phyloP scores from a whole-genome alignment of 2,329 filamentous ascomycete genomes.

The Erysiphe pulchra region DNA sequence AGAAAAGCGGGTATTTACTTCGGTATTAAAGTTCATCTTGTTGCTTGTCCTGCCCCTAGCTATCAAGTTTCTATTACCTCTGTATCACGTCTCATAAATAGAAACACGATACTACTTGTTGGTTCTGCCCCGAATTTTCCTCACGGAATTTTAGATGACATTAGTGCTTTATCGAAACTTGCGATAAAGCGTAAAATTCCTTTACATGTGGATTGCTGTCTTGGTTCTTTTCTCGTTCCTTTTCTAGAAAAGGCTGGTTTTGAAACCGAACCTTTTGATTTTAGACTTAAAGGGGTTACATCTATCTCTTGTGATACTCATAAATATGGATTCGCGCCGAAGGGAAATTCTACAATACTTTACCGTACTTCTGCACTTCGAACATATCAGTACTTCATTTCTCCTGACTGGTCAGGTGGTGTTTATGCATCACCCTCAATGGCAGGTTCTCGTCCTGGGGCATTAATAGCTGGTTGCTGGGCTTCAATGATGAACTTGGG shows the following conservation, averaged over 20 bases:
- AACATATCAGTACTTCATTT: conserved; percentile 89
- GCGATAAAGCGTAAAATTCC: conserved; percentile 58
- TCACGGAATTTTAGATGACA: conserved; percentile 94
- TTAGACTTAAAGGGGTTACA: conserved; percentile 78
- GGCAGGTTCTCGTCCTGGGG: conserved; percentile 74
- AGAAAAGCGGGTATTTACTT: conserved; percentile 90
- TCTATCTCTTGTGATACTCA: conserved; percentile 93
- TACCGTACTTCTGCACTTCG: conserved; percentile 63
- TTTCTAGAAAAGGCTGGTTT: conserved; percentile 88
- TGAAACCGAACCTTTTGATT: conserved; percentile 71
- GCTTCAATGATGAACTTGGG: conserved; percentile 71
- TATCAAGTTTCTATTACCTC: conserved; percentile 64
- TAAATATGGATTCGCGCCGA: conserved; percentile 96
- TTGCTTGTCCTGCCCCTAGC: conserved; percentile 58
- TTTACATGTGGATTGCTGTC: conserved; percentile 90
- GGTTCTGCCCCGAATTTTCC: conserved; percentile 95
- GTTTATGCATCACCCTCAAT: conserved; percentile 87
- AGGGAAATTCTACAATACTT: conserved; percentile 81
- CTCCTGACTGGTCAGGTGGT: conserved; percentile 80
- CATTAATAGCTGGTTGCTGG: conserved; percentile 91
- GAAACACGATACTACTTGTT: conserved; percentile 80
- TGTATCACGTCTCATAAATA: conserved; percentile 68
- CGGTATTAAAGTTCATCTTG: conserved; percentile 80
- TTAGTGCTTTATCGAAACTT: conserved; percentile 57
- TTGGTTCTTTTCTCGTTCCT: conserved; percentile 84